Base-by-base conservation (phyloP, 116 monocot genomes). In the Papilionanthe hybrid region DNA sequence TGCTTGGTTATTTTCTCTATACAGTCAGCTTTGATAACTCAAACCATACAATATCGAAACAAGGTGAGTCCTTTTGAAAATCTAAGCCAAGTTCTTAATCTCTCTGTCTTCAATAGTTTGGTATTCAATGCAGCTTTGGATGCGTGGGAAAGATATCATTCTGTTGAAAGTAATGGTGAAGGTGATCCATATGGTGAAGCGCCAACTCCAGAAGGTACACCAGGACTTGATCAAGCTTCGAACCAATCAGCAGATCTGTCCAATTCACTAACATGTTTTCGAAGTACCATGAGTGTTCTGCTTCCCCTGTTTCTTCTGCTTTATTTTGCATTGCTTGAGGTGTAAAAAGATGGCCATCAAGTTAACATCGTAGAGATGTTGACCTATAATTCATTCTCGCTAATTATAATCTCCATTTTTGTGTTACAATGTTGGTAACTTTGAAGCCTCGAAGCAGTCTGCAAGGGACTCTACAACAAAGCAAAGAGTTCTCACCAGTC, bases 1-100 rank as follows among this genome's bases (percentile, higher is more conserved):
- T 95, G 79, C 82, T 88, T 19, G 92, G 95, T 23, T 92, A 92
- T 77, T 92, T 95, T 84, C 86, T 95, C 45, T 95, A 88, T 88
- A 87, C 89, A 0, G 77, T 95, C 71, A 92, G 84, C 58, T 95
- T 88, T 78, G 95, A 95, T 69, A 78, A 84, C 86, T 77, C 79
- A 4, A 85, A 89, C 72, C 66, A 74, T 49, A 89, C 88, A 45
- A 73, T 91, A 69, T 92, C 95, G 11, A 83, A 78, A 78, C 78
- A 89, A 83, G 92, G 91, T 92, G 47, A 89, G 79, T 37, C 27
- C 53, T 23, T 58, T 58, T 15, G 17, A 15, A 53, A 53, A 53
- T 53, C 53, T 53, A 17, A 4, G 53, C 17, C 17, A 53, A 53
- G 55, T 44, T 25, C 37, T 32, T 7, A 18, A 19, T 37, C 9